Percentiles rank a stretch among this genome's conserved stretches.
phyloP scores from a whole-genome alignment of 2,329 filamentous ascomycete species.

The Albophoma yamanashiensis region DNA sequence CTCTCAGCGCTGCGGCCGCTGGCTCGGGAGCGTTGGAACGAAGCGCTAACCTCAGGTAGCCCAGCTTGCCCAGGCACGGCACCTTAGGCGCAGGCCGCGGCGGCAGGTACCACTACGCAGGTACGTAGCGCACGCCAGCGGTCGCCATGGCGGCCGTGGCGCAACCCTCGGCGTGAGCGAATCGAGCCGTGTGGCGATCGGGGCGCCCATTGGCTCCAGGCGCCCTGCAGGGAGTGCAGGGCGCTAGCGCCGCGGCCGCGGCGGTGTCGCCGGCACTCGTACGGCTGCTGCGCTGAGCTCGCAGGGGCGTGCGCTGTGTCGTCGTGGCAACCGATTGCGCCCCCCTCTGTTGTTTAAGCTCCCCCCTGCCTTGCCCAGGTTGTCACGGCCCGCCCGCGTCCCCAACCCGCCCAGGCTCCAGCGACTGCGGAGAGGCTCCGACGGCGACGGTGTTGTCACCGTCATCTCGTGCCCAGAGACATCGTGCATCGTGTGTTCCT shows the following conservation, averaged over 20 bases:
- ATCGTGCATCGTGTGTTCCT: not conserved
- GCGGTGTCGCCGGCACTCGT: not conserved
- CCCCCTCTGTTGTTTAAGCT: conserved; percentile 10
- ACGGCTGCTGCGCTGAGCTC: not conserved
- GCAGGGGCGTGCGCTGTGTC: not conserved
- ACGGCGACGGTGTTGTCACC: not conserved
- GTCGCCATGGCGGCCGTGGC: conserved; percentile 7
- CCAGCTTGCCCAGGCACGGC: too few relatives aligned
- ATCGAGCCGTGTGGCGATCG: not conserved
- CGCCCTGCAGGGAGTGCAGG: not conserved
- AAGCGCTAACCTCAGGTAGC: not conserved
- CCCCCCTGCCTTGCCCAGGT: not conserved
- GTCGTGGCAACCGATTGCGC: conserved; percentile 7
- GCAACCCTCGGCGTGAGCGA: not conserved
- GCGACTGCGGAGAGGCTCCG: not conserved
- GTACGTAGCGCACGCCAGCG: not conserved
- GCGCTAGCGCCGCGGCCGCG: not conserved
- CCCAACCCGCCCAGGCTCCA: not conserved
- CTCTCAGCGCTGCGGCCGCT: not conserved
- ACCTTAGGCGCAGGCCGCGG: not conserved
- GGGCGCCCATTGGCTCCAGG: not conserved
- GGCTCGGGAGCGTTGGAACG: not conserved
- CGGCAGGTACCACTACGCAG: too few relatives aligned
- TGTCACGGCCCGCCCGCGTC: not conserved
- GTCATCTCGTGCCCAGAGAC: not conserved